Conservation (phyloP, 2,329 filamentous ascomycete species). For the Colletotrichum cordylinicola region DNA sequence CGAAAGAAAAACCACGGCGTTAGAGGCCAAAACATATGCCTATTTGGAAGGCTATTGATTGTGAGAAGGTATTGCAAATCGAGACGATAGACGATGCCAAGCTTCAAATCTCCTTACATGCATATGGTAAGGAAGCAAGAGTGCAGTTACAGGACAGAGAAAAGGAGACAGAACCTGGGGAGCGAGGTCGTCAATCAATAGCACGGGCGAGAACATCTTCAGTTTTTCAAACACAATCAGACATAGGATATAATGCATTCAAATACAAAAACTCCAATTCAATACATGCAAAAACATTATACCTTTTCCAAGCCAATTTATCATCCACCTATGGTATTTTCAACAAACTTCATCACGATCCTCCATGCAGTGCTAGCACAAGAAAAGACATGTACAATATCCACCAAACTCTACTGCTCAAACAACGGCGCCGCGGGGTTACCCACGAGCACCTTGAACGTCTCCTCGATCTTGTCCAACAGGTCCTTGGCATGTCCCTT, state of each 20-base stretch:
- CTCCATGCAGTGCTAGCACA: neutral
- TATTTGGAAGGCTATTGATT: neutral
- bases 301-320: neutral
- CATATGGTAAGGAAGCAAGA: neutral
- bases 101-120: neutral
- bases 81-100: too few relatives aligned
- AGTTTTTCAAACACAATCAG: neutral
- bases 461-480: conserved; percentile 53
- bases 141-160: neutral
- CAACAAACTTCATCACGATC: neutral
- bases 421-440: conserved; percentile 38
- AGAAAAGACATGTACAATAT: neutral
- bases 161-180: neutral
- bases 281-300: neutral
- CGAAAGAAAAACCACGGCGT: neutral
- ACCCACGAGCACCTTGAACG: conserved; percentile 44
- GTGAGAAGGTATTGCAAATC: neutral
- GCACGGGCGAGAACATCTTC: accelerated
- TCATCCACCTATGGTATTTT: neutral
- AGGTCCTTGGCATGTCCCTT: conserved; percentile 54
- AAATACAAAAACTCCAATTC: neutral
- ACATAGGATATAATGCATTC: neutral
- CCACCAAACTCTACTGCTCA: neutral
- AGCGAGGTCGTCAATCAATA: accelerated
- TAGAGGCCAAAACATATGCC: neutral